phyloP scores from a whole-genome alignment of 345 rosid genomes.

The Alliaria petiolata region DNA sequence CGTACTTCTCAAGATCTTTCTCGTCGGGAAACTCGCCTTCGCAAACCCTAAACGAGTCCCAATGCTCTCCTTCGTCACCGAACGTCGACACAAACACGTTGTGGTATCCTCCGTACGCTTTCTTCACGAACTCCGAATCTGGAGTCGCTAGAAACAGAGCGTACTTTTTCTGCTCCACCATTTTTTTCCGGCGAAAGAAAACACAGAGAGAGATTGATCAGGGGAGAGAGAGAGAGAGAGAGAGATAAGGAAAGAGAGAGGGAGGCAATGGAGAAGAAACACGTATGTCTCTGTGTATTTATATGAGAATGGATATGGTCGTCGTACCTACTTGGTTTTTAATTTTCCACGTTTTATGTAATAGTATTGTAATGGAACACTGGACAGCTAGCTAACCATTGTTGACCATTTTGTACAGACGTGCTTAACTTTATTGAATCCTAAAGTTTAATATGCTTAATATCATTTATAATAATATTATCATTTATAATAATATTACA shows the following conservation, averaged over 20 bases:
- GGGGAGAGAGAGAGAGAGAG: neutral
- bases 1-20: conserved; percentile 55
- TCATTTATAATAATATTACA: neutral
- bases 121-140: conserved; percentile 73
- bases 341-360: conserved; percentile 24
- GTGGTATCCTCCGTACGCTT: conserved; percentile 73
- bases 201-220: neutral
- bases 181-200: neutral
- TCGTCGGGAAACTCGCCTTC: conserved; percentile 76
- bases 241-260: too few species aligned
- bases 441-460: too few species aligned
- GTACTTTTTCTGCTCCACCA: conserved; percentile 43
- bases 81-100: conserved; percentile 67
- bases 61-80: conserved; percentile 72
- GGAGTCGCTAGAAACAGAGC: conserved; percentile 63
- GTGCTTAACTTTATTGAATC: too few species aligned
- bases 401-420: conserved; percentile 17
- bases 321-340: conserved; percentile 19
- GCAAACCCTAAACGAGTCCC: conserved; percentile 76
- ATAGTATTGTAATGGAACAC: neutral
- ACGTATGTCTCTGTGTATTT: neutral
- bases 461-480: too few species aligned
- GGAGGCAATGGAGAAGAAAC: neutral
- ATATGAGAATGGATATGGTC: conserved; percentile 4
- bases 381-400: conserved; percentile 13